Base-by-base conservation (phyloP, 2,329 filamentous ascomycete species). In the Dactylellina cionopaga region DNA sequence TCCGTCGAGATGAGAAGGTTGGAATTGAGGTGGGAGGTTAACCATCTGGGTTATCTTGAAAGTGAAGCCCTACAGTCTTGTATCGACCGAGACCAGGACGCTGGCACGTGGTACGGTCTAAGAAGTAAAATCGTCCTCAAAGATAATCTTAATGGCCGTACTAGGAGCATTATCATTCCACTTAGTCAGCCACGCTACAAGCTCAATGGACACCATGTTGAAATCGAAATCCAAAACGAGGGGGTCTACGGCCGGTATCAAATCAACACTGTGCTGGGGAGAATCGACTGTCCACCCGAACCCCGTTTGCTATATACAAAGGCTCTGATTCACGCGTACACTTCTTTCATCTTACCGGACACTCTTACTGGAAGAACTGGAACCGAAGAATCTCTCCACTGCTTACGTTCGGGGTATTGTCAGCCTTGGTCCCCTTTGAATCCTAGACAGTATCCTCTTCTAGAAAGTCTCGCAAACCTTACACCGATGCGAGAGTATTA, bases 21-120 rank as follows among this genome's bases (percentile, higher is more conserved):
- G 1, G 82, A 88, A 44, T 78, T 90, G 0, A 79, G 76, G 0
- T 90, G 90, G 74, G 69, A 37, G 0, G 85, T 89, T 0, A 86
- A 85, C 49, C 0, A 9, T 0, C 71, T 76, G 0, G 77, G 80
- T 0, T 70, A 83, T 0, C 80, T 90, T 0, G 74, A 82, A 11
- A 88, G 82, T 15, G 78, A 55, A 0, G 81, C 89, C 71, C 80
- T 89, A 0, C 77, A 78, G 0, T 80, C 84, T 0, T 82, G 85
- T 41, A 80, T 91, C 0, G 86, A 88, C 55, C 76, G 78, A 0
- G 74, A 85, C 6, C 89, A 91, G 75, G 84, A 89, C 54, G 79
- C 83, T 0, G 88, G 88, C 0, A 87, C 86, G 0, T 83, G 85
- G 75, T 85, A 90, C 65, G 88, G 89, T 0, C 79, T 90, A 0